phyloP scores from a whole-genome alignment of 805 yeast genomes.

The Cyberlindnera saturnus region DNA sequence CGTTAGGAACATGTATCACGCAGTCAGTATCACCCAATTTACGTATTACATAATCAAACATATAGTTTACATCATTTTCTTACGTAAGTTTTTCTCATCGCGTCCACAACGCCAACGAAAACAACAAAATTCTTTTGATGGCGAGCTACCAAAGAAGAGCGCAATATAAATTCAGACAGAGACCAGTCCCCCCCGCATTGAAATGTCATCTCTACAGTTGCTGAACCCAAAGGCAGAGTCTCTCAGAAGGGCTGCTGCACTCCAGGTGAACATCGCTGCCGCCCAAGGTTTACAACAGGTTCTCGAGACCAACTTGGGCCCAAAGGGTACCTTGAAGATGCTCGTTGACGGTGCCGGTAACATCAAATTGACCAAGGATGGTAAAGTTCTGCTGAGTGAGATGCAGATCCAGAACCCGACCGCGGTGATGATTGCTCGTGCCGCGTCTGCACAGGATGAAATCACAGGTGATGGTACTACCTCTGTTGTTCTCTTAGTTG shows the following conservation, averaged over 20 bases:
- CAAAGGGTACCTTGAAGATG: constrained; percentile 95
- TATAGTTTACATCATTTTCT: too few species aligned
- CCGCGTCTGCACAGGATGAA: constrained; percentile 98
- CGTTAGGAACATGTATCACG: too few species aligned
- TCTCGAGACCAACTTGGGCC: constrained; percentile 87
- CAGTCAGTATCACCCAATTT: too few species aligned
- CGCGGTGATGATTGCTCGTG: constrained; percentile 89
- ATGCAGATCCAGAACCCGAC: constrained; percentile 96
- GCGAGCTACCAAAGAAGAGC: too few species aligned
- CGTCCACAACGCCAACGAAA: too few species aligned
- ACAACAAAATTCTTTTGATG: too few species aligned
- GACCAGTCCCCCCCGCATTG: neutral
- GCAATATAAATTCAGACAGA: neutral
- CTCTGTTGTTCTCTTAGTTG: constrained; percentile 88
- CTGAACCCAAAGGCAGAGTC: constrained; percentile 97
- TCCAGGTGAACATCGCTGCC: constrained; percentile 90
- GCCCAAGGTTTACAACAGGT: constrained; percentile 97
- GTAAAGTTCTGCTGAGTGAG: constrained; percentile 85
- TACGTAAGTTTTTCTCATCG: too few species aligned
- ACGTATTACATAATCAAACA: too few species aligned
- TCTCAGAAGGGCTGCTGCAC: constrained; percentile 89
- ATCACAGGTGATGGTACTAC: constrained; percentile 99
- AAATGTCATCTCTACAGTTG: constrained; percentile 71
- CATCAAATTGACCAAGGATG: constrained; percentile 94
- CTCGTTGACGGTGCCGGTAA: constrained; percentile 95